A percentile compares a stretch with the other conserved stretches of the same genome.
Conservation (phyloP, 352 stramenopile genomes). For the Pythium myriotylum region DNA sequence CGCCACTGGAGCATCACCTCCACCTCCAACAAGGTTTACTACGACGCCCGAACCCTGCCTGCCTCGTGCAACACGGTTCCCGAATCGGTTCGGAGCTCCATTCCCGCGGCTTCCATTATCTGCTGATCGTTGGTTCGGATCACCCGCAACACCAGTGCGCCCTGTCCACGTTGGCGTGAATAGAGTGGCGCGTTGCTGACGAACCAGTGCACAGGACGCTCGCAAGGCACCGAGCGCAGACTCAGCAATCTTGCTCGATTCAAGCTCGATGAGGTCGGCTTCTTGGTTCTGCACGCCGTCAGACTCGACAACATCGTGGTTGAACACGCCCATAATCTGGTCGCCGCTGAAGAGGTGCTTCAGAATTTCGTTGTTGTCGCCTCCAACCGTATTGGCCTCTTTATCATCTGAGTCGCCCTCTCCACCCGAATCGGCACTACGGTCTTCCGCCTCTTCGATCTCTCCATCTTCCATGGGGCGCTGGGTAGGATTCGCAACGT, state of each 20-base stretch:
- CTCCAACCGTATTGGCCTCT: constrained; percentile 18
- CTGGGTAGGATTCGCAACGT: constrained; percentile 67
- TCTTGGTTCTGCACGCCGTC: constrained; percentile 89
- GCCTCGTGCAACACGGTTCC: constrained; percentile 39
- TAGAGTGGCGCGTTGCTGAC: constrained; percentile 58
- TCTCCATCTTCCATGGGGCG: constrained; percentile 26
- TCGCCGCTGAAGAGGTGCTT: constrained; percentile 91
- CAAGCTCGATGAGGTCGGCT: constrained; percentile 90
- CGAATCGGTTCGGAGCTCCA: constrained; percentile 32
- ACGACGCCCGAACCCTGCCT: constrained; percentile 17
- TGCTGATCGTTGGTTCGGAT: constrained; percentile 48
- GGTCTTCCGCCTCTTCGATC: constrained; percentile 34
- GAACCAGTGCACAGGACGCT: constrained; percentile 74
- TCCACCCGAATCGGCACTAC: constrained; percentile 12
- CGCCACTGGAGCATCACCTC: constrained; percentile 3
- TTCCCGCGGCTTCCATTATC: background rate
- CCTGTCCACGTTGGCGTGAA: constrained; percentile 85
- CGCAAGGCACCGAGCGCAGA: constrained; percentile 82
- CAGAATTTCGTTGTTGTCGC: constrained; percentile 88
- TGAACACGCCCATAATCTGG: constrained; percentile 94
- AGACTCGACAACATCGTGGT: constrained; percentile 93
- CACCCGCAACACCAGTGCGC: constrained; percentile 64
- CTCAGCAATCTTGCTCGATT: constrained; percentile 89
- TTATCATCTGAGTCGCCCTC: constrained; percentile 10
- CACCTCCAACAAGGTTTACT: constrained; percentile 1